A percentile compares a stretch with the other conserved stretches of the same genome.
Evolutionary conservation across 441 rosid species (phyloP).

Genomic region (Pelargonium fulgidum): DNA sequence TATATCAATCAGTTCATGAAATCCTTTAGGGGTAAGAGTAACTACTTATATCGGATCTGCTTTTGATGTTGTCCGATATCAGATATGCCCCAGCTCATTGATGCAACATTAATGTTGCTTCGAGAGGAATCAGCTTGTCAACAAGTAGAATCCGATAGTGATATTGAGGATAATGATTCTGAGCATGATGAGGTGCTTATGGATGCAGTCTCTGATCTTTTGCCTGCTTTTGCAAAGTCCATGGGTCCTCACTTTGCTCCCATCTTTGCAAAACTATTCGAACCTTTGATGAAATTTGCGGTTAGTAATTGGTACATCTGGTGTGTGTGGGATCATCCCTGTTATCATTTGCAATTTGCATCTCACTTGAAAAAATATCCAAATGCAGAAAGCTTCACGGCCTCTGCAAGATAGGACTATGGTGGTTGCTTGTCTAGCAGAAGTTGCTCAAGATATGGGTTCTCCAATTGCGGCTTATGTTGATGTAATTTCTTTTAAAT

Average conservation of each 20-base stretch:
- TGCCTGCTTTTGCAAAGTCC: slow-evolving; percentile 95
- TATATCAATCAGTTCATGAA: neutral
- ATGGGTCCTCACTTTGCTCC: slow-evolving; percentile 94
- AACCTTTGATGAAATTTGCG: slow-evolving; percentile 89
- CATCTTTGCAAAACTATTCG: slow-evolving; percentile 72
- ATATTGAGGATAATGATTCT: slow-evolving; percentile 62
- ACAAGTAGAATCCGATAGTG: slow-evolving; percentile 64
- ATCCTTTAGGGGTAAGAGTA: neutral
- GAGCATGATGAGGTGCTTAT: slow-evolving; percentile 94
- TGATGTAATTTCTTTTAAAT: slow-evolving; percentile 49
- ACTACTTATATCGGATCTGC: slow-evolving; percentile 14
- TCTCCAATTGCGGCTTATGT: slow-evolving; percentile 75
- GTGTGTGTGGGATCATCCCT: neutral
- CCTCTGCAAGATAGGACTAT: slow-evolving; percentile 90
- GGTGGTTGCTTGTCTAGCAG: slow-evolving; percentile 98
- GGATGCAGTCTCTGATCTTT: slow-evolving; percentile 98
- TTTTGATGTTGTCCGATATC: slow-evolving; percentile 29
- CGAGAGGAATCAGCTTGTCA: slow-evolving; percentile 87
- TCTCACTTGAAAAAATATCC: slow-evolving; percentile 20
- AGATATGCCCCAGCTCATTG: slow-evolving; percentile 76
- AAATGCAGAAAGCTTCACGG: slow-evolving; percentile 69
- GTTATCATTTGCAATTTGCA: slow-evolving; percentile 13
- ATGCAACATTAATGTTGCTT: slow-evolving; percentile 66
- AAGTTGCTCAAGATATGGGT: slow-evolving; percentile 98
- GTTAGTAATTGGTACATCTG: slow-evolving; percentile 26